A percentile compares a stretch with the other conserved stretches of the same genome.
These are phyloP conservation scores for Phytophthora ramorum DNA, from an alignment of 352 stramenopile genomes.

Conservation along the genomic window DNA sequence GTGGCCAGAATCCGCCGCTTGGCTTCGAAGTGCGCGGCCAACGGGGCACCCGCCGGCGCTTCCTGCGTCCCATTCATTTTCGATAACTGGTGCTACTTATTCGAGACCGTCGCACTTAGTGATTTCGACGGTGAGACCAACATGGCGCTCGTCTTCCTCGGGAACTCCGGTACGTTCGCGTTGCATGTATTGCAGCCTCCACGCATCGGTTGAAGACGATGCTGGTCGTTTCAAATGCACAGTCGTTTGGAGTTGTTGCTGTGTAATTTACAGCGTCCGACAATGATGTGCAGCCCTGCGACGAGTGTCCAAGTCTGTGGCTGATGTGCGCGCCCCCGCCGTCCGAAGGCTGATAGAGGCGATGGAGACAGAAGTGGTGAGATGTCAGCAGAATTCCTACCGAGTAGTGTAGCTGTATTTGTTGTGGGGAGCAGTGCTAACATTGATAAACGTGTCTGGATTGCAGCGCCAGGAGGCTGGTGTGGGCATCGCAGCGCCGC, in stretches of 20 bases:
- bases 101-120: constrained; percentile 22
- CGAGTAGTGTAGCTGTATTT: neutral
- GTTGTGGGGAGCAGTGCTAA: neutral
- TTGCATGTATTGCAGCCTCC: constrained; percentile 2
- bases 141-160: constrained; percentile 77
- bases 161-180: constrained; percentile 60
- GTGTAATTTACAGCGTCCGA: neutral
- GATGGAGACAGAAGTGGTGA: constrained; percentile 76
- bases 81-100: constrained; percentile 20
- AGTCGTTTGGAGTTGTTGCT: neutral
- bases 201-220: neutral
- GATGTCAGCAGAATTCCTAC: neutral
- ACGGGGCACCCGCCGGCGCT: constrained; percentile 24
- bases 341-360: constrained; percentile 59
- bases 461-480: constrained; percentile 67
- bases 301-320: constrained; percentile 72
- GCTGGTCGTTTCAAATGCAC: neutral
- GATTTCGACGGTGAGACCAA: neutral
- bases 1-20: constrained; percentile 48
- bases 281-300: constrained; percentile 53
- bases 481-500: constrained; percentile 79
- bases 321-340: constrained; percentile 55
- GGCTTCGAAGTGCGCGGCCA: constrained; percentile 61
- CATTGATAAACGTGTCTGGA: neutral
- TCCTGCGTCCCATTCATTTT: constrained; percentile 37